phyloP scores from a whole-genome alignment of 495 filamentous ascomycete species.

The Penicillium angulare region DNA sequence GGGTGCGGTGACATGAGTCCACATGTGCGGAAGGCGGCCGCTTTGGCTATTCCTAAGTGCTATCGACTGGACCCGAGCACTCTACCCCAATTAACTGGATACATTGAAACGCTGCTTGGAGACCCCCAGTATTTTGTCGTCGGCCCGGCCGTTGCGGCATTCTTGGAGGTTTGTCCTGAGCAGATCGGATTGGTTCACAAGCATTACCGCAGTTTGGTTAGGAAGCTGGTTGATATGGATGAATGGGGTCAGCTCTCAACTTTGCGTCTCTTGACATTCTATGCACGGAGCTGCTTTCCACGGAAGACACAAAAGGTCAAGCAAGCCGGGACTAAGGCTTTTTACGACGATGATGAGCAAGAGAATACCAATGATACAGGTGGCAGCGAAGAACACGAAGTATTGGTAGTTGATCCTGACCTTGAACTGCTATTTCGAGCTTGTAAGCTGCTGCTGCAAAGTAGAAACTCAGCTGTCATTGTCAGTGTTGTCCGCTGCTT shows the following conservation, averaged over 20 bases:
- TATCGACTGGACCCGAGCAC: slow-evolving; percentile 89
- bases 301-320: slow-evolving; percentile 57
- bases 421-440: slow-evolving; percentile 77
- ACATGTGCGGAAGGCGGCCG: slow-evolving; percentile 87
- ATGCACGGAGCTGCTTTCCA: slow-evolving; percentile 88
- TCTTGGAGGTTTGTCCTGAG: slow-evolving; percentile 83
- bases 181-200: slow-evolving; percentile 84
- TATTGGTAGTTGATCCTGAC: slow-evolving; percentile 71
- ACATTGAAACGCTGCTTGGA: slow-evolving; percentile 70
- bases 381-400: slow-evolving; percentile 52
- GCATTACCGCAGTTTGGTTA: slow-evolving; percentile 78
- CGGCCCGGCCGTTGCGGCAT: slow-evolving; percentile 86
- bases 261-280: slow-evolving; percentile 74
- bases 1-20: slow-evolving; percentile 92
- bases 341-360: slow-evolving; percentile 69
- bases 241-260: slow-evolving; percentile 93
- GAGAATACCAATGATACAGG: slow-evolving; percentile 43
- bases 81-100: slow-evolving; percentile 78
- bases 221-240: slow-evolving; percentile 97
- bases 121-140: slow-evolving; percentile 95
- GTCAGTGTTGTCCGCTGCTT: slow-evolving; percentile 84
- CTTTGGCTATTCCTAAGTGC: slow-evolving; percentile 95
- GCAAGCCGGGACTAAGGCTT: slow-evolving; percentile 58
- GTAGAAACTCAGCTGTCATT: slow-evolving; percentile 88
- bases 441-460: slow-evolving; percentile 81